Base-by-base conservation (phyloP, 2,329 filamentous ascomycete genomes). In the Trichoderma citrinoviride region DNA sequence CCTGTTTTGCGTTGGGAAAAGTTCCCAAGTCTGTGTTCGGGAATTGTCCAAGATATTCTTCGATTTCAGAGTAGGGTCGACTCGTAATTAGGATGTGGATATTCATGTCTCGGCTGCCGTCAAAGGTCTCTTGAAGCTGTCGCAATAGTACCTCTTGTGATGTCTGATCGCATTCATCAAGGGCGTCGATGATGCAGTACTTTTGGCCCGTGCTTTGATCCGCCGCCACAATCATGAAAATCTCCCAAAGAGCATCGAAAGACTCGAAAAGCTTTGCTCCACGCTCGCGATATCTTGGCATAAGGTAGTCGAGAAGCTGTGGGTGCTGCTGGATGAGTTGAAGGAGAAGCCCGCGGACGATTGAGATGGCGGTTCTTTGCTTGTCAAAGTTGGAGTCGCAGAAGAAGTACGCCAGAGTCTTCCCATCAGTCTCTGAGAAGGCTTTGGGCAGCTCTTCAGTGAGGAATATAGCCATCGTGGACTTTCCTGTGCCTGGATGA, bases 381-480 rank as follows among this genome's bases (percentile, higher is more conserved):
- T 47, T 67, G 14, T 70, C 65, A 55, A 66, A 69, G 41, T 61
- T 56, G 1, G 70, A 71, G 61, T 73, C 68, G 54, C 68, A 71
- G 63, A 72, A 72, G 57, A 72, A 71, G 53, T 70, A 72, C 5
- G 65, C 65, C 2, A 72, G 64, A 2, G 69, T 68, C 23, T 69
- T 69, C 6, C 29, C 47, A 0, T 47, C 17, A 2, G 50, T 56
- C 2, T n/a, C 19, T 8, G 58, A 64, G 49, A 71, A 70, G 3
- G 14, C 25, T 21, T 29, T 62, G 10, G 64, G 56, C 14, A 72
- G 65, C 17, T 58, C 60, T n/a, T 71, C 69, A 8, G 62, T 49
- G 17, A 65, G 17, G 23, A 57, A n/a, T 46, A 57, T 57, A n/a
- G 40, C 41, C 54, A 57, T 57, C 1, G 25, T 46, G 17, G 54